Evolutionary conservation across 1,284 basidiomycete species (phyloP), one percentile per base, ranked within the genome.

Genomic region (Xerocomus nothofagi): DNA sequence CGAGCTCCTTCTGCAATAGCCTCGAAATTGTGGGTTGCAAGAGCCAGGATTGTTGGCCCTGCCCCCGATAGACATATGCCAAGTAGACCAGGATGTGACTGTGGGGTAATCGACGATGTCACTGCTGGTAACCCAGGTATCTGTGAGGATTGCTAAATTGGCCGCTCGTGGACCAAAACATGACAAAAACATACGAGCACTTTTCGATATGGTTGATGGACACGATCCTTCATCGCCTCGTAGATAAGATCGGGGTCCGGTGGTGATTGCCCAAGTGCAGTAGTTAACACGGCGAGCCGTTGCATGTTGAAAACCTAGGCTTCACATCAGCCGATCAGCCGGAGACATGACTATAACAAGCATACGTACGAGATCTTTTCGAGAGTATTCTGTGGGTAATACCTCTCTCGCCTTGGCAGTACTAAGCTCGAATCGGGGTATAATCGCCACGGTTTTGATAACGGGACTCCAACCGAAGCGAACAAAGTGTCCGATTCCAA

Each of bases 61-160:
- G 97, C 97, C 8, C 97, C 97, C 2, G 95, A 98, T 26, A 99
- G 82, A 68, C 97, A 99, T 56, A 99, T 98, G 6, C 97, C 97
- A 17, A 99, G 78, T 4, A 99, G 76, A 11, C 97, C 97, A 0
- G 93, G 91, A 71, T 99, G 95, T 1, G 89, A 86, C 14, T 78
- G 63, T 6, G 95, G 95, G 0, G 93, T 97, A 48, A 99, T 88
- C 15, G 80, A 79, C 24, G 89, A 87, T 12, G 96, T 91, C 39
- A 98, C 92, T 65, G 91, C 87, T 11, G 92, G 89, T 14, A 98
- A 79, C 27, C 96, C 97, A 36, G 97, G 97, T 53, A 99, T 98
- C 92, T 97, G 63, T 11, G 10, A 31, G 47, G 6, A 41, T 12
- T 17, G 10, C 7, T 47, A 20, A 41, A 51, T 45, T 9, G 20